Percentiles rank a stretch among this genome's conserved stretches.
These are phyloP conservation scores for Balansia obtecta DNA, from an alignment of 2,329 filamentous ascomycete species.

Conservation along the genomic window DNA sequence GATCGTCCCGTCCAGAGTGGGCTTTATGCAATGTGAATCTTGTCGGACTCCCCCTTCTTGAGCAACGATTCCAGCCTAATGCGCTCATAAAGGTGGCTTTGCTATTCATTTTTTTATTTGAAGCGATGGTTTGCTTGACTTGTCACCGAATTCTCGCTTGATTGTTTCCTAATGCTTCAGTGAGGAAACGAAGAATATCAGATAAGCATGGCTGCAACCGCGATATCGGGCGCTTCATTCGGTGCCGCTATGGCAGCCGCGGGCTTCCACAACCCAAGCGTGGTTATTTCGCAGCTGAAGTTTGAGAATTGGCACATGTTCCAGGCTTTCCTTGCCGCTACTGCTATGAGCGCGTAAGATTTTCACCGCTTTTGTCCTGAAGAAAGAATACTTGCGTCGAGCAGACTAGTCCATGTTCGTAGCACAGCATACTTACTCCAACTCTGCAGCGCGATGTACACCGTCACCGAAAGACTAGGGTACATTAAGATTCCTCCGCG, in stretches of 20 bases:
- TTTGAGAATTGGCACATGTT: constrained; percentile 54
- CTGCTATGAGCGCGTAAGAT: constrained; percentile 47
- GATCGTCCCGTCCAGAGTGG: no score
- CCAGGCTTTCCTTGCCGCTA: constrained; percentile 50
- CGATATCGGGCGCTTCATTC: constrained; percentile 42
- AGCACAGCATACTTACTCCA: neutral
- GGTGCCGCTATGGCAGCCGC: constrained; percentile 48
- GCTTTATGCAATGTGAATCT: no score
- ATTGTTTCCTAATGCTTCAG: no score
- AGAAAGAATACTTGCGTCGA: no score
- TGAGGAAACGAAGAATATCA: no score
- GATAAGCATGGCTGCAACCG: constrained; percentile 1
- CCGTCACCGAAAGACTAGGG: constrained; percentile 29
- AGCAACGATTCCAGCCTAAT: no score
- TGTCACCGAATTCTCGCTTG: no score
- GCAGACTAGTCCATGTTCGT: no score
- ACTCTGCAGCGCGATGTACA: constrained; percentile 30
- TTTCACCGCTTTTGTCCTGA: neutral
- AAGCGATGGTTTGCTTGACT: no score
- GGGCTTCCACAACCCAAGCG: constrained; percentile 45
- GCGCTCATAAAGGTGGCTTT: no score
- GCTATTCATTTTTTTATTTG: no score
- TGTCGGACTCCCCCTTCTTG: no score
- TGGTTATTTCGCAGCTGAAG: constrained; percentile 49
- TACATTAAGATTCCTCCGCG: constrained; percentile 34